Base-by-base conservation (phyloP, 176 grass and related monocot species). In the Oryza meyeriana region DNA sequence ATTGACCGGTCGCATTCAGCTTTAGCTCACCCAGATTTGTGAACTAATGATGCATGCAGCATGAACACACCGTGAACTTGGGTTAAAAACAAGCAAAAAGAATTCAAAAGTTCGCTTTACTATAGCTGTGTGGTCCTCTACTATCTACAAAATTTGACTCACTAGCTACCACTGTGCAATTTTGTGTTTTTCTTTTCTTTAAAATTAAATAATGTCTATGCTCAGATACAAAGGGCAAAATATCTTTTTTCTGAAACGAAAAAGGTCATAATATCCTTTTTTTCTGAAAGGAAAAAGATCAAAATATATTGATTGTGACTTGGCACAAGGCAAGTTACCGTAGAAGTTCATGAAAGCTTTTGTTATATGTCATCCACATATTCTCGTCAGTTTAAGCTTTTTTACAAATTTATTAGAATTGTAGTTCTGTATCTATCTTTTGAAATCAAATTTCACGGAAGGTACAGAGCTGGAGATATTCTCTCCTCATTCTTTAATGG, bases 31-130 rank as follows among this genome's bases (percentile, higher is more conserved):
- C n/a, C n/a, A 22, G 25, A 48, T 77, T 52, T 35, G 52, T 32
- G 57, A 76, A 44, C 77, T 76, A 85, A 89, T 89, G 77, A 89
- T 89, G 77, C 77, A 57, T 28, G 42, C 20, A 71, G 82, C 82
- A 76, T 75, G 82, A 39, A 44, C 76, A 30, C 38, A 39, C 75
- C 69, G 79, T 59, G 71, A 52, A 58, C 69, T 11, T 63, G 34
- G 48, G 30, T 80, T 74, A 74, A 88, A 32, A 84, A 74, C 16
- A 32, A 84, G 66, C 16, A 17, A 48, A 75, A 69, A 64, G 24
- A 72, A 72, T 34, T 80, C n/a, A 52, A 38, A n/a, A 13, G 18
- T 69, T 10, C 26, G 7, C 31, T 80, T 88, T 84, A 38, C 69
- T 79, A 27, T 79, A 77, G 50, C 64, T 38, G 7, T 1, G 29